Conservation (phyloP, 2,329 filamentous ascomycete species). For the Boeremia exigua region DNA sequence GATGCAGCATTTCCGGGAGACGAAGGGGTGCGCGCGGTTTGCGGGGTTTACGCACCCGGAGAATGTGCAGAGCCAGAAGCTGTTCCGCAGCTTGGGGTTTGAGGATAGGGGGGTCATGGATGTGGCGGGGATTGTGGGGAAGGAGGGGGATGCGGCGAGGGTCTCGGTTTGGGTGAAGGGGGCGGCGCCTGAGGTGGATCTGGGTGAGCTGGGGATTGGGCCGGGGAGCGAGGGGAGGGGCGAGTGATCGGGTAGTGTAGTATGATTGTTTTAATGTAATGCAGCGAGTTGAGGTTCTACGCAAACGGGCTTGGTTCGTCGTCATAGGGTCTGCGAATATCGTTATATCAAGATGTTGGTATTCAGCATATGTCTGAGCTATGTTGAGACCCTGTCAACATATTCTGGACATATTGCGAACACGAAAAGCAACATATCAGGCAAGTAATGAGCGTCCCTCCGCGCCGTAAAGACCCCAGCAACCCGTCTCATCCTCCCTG, state of each 20-base stretch:
- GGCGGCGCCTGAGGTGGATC: not conserved
- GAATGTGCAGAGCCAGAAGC: conserved; percentile 25
- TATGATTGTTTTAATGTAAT: not conserved
- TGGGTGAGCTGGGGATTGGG: conserved; percentile 10
- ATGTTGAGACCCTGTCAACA: too few relatives aligned
- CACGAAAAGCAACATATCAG: too few relatives aligned
- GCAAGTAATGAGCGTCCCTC: too few relatives aligned
- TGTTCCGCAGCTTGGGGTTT: conserved; percentile 30
- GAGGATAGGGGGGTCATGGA: conserved; percentile 19
- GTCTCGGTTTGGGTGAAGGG: conserved; percentile 20
- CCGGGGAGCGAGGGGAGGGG: not conserved
- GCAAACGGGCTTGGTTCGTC: too few relatives aligned
- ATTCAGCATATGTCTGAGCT: too few relatives aligned
- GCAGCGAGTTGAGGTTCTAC: not conserved
- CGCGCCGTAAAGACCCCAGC: too few relatives aligned
- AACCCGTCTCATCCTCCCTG: too few relatives aligned
- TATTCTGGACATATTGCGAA: too few relatives aligned
- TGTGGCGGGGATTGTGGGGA: conserved; percentile 14
- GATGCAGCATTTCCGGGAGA: conserved; percentile 15
- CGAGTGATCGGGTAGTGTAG: not conserved
- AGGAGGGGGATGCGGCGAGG: not conserved
- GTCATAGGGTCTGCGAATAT: too few relatives aligned
- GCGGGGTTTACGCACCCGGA: conserved; percentile 23
- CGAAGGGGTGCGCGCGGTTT: conserved; percentile 16
- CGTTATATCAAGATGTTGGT: too few relatives aligned